A percentile compares a stretch with the other conserved stretches of the same genome.
These are phyloP conservation scores for Canavalia gladiata DNA, from an alignment of 306 rosid species.

Conservation along the genomic window DNA sequence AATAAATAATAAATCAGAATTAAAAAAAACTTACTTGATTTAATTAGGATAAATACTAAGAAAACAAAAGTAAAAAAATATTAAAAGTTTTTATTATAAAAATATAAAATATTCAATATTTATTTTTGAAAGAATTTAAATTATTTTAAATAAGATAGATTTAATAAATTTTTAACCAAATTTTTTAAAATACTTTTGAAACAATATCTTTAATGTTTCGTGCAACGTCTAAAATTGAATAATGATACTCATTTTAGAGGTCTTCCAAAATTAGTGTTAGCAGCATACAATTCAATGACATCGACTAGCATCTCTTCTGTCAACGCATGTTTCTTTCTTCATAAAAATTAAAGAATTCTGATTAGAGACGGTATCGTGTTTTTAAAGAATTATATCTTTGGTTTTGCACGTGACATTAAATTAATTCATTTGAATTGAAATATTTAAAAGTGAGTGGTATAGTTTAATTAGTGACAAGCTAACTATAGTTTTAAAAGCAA, in stretches of 20 bases:
- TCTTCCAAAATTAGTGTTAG: not conserved
- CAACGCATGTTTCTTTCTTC: not conserved
- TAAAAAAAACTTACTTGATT: too few species aligned
- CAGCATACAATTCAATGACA: too few species aligned
- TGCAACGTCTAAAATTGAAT: not conserved
- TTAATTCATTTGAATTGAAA: not conserved
- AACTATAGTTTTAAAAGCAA: not conserved
- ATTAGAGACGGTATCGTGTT: not conserved
- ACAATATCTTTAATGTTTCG: too few species aligned
- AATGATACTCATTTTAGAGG: not conserved
- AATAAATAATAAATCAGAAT: too few species aligned
- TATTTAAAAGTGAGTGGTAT: not conserved
- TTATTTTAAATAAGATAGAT: too few species aligned
- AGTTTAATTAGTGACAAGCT: not conserved
- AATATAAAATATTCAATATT: too few species aligned
- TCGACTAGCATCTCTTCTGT: not conserved
- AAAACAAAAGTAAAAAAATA: too few species aligned
- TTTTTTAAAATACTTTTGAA: too few species aligned
- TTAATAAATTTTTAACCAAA: too few species aligned
- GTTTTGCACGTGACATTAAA: constrained; percentile 19
- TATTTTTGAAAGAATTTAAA: too few species aligned
- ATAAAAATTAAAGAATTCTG: not conserved
- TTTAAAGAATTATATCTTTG: not conserved
- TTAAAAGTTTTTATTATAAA: too few species aligned
- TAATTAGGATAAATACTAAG: too few species aligned